phyloP scores from a whole-genome alignment of 192 early-diverging fungal species.

The Coemansia sp. region DNA sequence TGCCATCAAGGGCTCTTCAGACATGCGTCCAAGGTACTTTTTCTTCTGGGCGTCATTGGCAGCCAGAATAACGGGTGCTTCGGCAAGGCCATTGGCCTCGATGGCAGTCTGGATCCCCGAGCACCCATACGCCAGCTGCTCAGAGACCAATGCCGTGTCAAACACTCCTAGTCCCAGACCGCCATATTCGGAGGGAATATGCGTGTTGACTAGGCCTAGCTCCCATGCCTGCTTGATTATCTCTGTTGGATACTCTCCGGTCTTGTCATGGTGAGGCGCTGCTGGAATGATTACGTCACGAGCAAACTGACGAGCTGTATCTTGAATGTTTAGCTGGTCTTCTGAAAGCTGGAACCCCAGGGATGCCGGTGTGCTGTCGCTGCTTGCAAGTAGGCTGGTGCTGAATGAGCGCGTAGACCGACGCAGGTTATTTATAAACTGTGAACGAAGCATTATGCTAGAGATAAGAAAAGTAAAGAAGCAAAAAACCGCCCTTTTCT shows the following conservation, averaged over 20 bases:
- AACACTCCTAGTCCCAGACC: constrained; percentile 87
- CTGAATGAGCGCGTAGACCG: constrained; percentile 39
- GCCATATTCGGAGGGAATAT: constrained; percentile 81
- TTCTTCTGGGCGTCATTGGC: constrained; percentile 88
- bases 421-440: constrained; percentile 19
- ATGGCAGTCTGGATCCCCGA: constrained; percentile 95
- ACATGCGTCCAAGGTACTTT: constrained; percentile 97
- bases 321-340: constrained; percentile 84
- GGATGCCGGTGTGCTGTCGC: constrained; percentile 9
- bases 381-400: constrained; percentile 17
- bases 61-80: constrained; percentile 86
- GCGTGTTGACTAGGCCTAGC: constrained; percentile 86
- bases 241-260: constrained; percentile 87
- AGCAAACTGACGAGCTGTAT: constrained; percentile 86
- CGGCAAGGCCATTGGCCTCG: constrained; percentile 92
- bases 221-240: constrained; percentile 90
- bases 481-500: background rate
- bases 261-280: constrained; percentile 90
- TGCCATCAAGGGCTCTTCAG: constrained; percentile 92
- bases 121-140: constrained; percentile 93
- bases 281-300: constrained; percentile 85
- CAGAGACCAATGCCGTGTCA: constrained; percentile 81
- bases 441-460: constrained; percentile 37
- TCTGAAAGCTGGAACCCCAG: constrained; percentile 72
- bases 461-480: background rate